Base-by-base conservation (phyloP, 495 filamentous ascomycete genomes). In the Neurospora sp. region DNA sequence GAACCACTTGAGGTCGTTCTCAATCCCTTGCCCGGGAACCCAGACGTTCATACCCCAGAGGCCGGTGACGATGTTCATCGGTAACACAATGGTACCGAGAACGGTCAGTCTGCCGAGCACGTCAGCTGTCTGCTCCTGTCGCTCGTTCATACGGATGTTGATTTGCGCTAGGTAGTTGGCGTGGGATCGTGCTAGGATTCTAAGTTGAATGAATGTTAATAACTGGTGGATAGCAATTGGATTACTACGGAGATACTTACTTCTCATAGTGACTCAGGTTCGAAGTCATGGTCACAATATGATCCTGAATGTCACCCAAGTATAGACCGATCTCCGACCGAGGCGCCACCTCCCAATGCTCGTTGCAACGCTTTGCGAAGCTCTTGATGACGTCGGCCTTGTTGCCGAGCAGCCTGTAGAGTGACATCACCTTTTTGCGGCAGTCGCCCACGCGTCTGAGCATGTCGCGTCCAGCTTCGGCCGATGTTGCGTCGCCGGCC, bases 21-120 rank as follows among this genome's bases (percentile, higher is more conserved):
- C 86, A 37, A 76, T 75, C 39, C 92, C 90, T 79, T 98, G 95
- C 3, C 94, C 93, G 0, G 96, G 96, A 0, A 99, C 95, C 82
- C 92, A 91, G 8, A 97, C 93, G 84, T 99, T 99, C 96, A 98
- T 98, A 41, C 96, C 96, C 92, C 96, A 99, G 80, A 99, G 91
- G 75, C 96, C 96, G 37, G 96, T 98, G 75, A 99, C 93, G 81
- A 99, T 94, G 78, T 99, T 99, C 90, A 99, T 94, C 22, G 96
- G 96, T 71, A 99, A 87, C 6, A 99, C 94, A 75, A 99, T 98
- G 9, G 96, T 99, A 75, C 94, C 96, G 3, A 99, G 85, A 2
- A 98, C 96, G 4, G 96, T 99, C 61, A 99, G 87, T 82, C 96
- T 98, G 68, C 95, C 94, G 20, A 99, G 86, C 1, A 97, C 93